phyloP scores from a whole-genome alignment of 148 eudicot genomes.

The Heliosperma pusillum region DNA sequence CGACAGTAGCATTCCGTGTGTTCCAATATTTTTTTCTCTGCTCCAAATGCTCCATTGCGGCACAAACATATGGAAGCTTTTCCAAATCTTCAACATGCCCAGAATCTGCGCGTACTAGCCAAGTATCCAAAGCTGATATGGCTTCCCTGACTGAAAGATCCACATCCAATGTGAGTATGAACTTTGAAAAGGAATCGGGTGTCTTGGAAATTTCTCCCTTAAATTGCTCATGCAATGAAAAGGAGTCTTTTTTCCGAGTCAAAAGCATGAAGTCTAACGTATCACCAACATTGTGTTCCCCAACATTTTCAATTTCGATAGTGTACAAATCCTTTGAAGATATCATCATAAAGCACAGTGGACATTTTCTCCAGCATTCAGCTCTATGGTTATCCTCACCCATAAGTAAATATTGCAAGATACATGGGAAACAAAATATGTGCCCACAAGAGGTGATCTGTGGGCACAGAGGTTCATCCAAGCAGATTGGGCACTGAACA shows the following conservation, averaged over 20 bases:
- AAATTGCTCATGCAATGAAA: constrained; percentile 46
- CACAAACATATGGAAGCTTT: constrained; percentile 93
- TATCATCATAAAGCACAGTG: constrained; percentile 82
- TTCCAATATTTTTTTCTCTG: constrained; percentile 81
- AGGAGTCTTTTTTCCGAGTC: constrained; percentile 72
- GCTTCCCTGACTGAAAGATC: constrained; percentile 87
- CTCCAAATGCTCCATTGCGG: constrained; percentile 78
- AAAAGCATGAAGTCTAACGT: constrained; percentile 63
- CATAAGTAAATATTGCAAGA: constrained; percentile 66
- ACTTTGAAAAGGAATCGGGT: constrained; percentile 68
- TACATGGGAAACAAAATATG: constrained; percentile 90
- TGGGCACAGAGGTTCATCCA: constrained; percentile 85
- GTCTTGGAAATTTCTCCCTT: constrained; percentile 36
- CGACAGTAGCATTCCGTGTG: constrained; percentile 33
- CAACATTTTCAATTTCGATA: constrained; percentile 68
- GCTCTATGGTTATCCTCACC: constrained; percentile 68
- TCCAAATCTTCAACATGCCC: constrained; percentile 94
- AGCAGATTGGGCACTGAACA: constrained; percentile 86
- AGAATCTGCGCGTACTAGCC: constrained; percentile 88
- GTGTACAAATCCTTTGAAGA: constrained; percentile 86
- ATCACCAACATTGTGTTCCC: constrained; percentile 55
- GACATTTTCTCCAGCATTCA: constrained; percentile 83
- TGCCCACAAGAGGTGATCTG: constrained; percentile 96
- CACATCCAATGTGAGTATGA: constrained; percentile 76
- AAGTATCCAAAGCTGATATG: constrained; percentile 72